Percentiles rank a stretch among this genome's conserved stretches.
Conservation (phyloP, 1,284 basidiomycete species). For the Bjerkandera adusta region DNA sequence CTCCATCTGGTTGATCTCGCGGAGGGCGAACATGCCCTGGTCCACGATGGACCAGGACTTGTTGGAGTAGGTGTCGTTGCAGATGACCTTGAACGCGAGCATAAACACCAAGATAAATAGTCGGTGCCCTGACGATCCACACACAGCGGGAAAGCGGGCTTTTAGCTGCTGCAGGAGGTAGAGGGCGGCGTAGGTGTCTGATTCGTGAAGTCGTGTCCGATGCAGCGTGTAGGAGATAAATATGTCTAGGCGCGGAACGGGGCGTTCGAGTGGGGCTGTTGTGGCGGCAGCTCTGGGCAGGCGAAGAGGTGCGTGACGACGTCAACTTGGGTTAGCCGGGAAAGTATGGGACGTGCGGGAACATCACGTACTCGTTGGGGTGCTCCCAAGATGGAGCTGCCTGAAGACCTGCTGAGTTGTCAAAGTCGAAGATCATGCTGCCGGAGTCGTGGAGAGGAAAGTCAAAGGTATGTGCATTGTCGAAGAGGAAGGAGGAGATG, state of each 20-base stretch:
- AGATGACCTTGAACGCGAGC: constrained; percentile 90
- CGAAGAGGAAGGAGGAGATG: constrained; percentile 41
- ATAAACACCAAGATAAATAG: constrained; percentile 93
- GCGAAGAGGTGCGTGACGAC: constrained; percentile 82
- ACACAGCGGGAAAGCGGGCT: constrained; percentile 87
- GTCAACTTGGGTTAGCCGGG: constrained; percentile 38
- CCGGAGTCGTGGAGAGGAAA: constrained; percentile 33
- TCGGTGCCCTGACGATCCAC: constrained; percentile 89
- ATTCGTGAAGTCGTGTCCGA: constrained; percentile 78
- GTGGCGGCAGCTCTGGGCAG: constrained; percentile 57
- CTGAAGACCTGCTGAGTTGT: constrained; percentile 46
- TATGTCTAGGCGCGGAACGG: constrained; percentile 61
- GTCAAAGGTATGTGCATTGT: constrained; percentile 42
- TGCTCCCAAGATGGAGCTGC: constrained; percentile 42
- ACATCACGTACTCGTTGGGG: constrained; percentile 21
- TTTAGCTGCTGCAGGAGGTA: constrained; percentile 87
- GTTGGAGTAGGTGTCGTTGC: constrained; percentile 96
- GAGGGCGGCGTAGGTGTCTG: constrained; percentile 85
- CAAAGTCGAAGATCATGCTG: constrained; percentile 69
- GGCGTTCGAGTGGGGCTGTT: constrained; percentile 38
- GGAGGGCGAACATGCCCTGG: constrained; percentile 85
- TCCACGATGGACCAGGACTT: constrained; percentile 95
- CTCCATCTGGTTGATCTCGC: constrained; percentile 97
- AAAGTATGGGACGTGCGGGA: constrained; percentile 25
- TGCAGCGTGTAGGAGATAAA: constrained; percentile 92